Evolutionary conservation across 305 asterid genomes (phyloP).

Genomic region (Ajuga reptans): DNA sequence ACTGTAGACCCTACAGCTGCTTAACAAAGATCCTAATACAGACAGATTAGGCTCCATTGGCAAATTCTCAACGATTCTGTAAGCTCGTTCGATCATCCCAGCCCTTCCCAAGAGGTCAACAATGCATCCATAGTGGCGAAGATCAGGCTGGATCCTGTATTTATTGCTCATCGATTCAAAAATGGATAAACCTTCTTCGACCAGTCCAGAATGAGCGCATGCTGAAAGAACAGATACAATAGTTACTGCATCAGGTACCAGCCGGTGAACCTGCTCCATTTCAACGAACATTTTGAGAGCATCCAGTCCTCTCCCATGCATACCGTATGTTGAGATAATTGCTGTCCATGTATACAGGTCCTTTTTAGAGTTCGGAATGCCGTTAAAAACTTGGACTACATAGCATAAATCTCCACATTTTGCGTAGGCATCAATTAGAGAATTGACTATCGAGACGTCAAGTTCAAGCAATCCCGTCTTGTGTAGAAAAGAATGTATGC

Average conservation of each 20-base stretch:
- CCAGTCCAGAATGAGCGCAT: conserved; percentile 42
- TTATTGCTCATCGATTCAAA: conserved; percentile 32
- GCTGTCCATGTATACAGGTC: conserved; percentile 50
- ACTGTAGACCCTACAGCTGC: conserved; percentile 36
- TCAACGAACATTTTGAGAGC: conserved; percentile 28
- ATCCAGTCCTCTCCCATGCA: conserved; percentile 38
- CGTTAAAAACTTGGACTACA: conserved; percentile 26
- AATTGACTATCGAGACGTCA: conserved; percentile 29
- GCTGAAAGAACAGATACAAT: conserved; percentile 40
- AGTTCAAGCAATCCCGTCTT: conserved; percentile 38
- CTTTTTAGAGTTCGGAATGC: conserved; percentile 13
- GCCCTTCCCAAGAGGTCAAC: conserved; percentile 48
- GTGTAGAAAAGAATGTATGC: conserved; percentile 34
- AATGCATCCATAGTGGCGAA: conserved; percentile 47
- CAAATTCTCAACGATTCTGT: conserved; percentile 35
- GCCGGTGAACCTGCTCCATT: conserved; percentile 25
- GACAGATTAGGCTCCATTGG: conserved; percentile 40
- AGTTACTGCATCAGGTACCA: conserved; percentile 37
- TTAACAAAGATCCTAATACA: conserved; percentile 41
- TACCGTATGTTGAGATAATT: conserved; percentile 40
- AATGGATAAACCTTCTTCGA: conserved; percentile 38
- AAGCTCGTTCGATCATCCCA: conserved; percentile 43
- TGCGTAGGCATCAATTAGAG: conserved; percentile 39
- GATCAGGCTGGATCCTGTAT: conserved; percentile 33
- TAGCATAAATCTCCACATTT: conserved; percentile 38